phyloP scores from a whole-genome alignment of 345 rosid species.

The Linum trigynum region DNA sequence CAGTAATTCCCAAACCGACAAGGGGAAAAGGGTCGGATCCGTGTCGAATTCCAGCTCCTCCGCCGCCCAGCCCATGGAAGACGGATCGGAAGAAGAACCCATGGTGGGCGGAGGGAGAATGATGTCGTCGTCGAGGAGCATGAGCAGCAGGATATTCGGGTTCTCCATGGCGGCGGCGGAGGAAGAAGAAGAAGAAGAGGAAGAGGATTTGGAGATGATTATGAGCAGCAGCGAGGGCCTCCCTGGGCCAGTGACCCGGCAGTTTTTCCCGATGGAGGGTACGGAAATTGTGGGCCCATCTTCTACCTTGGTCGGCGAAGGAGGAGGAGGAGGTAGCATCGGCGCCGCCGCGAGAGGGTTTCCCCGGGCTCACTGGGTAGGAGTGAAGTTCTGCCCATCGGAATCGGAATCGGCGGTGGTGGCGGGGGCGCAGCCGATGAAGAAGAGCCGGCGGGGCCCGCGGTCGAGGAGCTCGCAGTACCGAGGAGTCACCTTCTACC shows the following conservation, averaged over 20 bases:
- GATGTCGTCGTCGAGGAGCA: neutral
- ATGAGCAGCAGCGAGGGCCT: slow-evolving; percentile 1
- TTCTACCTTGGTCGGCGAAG: slow-evolving; percentile 13
- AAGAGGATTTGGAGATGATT: slow-evolving; percentile 18
- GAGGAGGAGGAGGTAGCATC: slow-evolving; percentile 16
- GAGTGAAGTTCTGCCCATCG: slow-evolving; percentile 56
- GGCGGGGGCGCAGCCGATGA: slow-evolving; percentile 40
- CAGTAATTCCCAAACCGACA: slow-evolving; percentile 28
- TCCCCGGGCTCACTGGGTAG: slow-evolving; percentile 61
- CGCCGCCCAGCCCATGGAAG: slow-evolving; percentile 50
- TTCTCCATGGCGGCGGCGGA: slow-evolving; percentile 22
- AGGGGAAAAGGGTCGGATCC: slow-evolving; percentile 65
- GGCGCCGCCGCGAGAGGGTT: slow-evolving; percentile 22
- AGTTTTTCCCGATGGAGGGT: slow-evolving; percentile 61
- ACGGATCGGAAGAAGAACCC: slow-evolving; percentile 62
- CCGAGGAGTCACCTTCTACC: slow-evolving; percentile 90
- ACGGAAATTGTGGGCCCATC: neutral
- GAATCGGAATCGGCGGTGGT: slow-evolving; percentile 30
- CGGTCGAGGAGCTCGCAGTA: slow-evolving; percentile 95
- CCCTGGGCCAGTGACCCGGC: slow-evolving; percentile 48
- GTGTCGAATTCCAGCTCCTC: slow-evolving; percentile 78
- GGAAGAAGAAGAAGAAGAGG: neutral
- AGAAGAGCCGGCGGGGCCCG: slow-evolving; percentile 93
- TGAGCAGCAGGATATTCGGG: slow-evolving; percentile 43
- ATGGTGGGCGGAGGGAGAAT: slow-evolving; percentile 18